Evolutionary conservation across 208 protist genomes (phyloP), one percentile per base, ranked within the genome.

Genomic region (Leishmania tarentolae): DNA sequence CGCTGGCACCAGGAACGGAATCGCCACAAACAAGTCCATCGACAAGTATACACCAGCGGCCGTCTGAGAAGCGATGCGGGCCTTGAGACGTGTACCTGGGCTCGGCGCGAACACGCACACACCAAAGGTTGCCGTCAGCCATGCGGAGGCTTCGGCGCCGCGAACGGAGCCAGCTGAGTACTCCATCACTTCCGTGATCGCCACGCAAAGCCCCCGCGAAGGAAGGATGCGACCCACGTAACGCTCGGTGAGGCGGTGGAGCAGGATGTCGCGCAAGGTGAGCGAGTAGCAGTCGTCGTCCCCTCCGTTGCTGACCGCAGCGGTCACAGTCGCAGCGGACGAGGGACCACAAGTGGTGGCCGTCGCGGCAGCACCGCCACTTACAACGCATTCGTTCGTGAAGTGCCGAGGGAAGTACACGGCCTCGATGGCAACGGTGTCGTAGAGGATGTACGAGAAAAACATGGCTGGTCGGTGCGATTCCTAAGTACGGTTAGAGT

Each of bases 141-240:
- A 97, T 71, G 89, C 92, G 7, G 92, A 93, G n/a, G 87, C 92
- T 1, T 86, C 83, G 2, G 86, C 69, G 4, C 91, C 92, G 2
- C 87, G 84, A 53, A 97, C 85, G 9, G 82, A 80, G 52, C 88
- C 88, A 37, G 77, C 82, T 28, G 88, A 90, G 82, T 88, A 90
- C 35, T 93, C 83, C 42, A 93, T 59, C 21, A 97, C 80, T 0
- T 90, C 87, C 19, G 85, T 85, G 28, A 97, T 86, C 19, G 92
- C 94, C 0, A 97, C 88, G 73, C 91, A 95, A 1, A 97, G 84
- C 4, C 94, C 94, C 15, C 82, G 81, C 9, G 76, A 75, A 3
- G 91, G 91, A 7, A 96, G 78, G 59, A 97, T 84, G 63, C 88
- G 91, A n/a, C 91, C 92, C 2, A 95, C 91, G 80, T 97, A 97